Evolutionary conservation across 352 stramenopile genomes (phyloP).

Genomic region (Globisporangium perplexum): DNA sequence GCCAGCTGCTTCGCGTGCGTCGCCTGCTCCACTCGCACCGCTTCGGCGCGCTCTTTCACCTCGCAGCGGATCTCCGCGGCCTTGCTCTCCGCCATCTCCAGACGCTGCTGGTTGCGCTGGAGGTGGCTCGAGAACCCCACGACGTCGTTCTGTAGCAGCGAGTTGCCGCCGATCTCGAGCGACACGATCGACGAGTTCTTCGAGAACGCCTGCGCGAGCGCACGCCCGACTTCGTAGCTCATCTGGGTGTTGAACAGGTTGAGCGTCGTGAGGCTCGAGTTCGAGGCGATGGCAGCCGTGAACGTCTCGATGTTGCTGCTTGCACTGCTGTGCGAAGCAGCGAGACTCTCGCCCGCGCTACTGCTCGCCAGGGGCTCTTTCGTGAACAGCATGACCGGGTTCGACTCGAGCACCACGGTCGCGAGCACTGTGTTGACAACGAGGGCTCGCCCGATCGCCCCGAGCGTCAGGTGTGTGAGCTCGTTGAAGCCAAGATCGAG

Average conservation of each 20-base stretch:
- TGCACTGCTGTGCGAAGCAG: background rate
- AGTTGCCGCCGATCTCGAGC: slow-evolving; percentile 45
- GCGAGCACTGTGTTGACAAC: slow-evolving; percentile 40
- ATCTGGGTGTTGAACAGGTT: slow-evolving; percentile 64
- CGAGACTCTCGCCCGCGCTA: background rate
- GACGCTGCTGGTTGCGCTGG: slow-evolving; percentile 35
- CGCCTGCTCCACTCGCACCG: slow-evolving; percentile 24
- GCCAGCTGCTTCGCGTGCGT: slow-evolving; percentile 30
- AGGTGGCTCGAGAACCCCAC: slow-evolving; percentile 32
- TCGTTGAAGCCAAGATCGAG: slow-evolving; percentile 58
- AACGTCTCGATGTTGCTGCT: slow-evolving; percentile 35
- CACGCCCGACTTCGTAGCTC: slow-evolving; percentile 35
- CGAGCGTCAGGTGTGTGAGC: slow-evolving; percentile 33
- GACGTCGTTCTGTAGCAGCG: slow-evolving; percentile 38
- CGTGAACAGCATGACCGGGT: slow-evolving; percentile 29
- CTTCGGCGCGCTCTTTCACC: slow-evolving; percentile 23
- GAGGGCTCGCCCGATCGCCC: slow-evolving; percentile 31
- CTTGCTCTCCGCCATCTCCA: slow-evolving; percentile 23
- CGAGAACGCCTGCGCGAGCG: slow-evolving; percentile 31
- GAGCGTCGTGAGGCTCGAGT: slow-evolving; percentile 36
- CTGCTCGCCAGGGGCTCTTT: slow-evolving; percentile 13
- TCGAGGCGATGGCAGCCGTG: slow-evolving; percentile 25
- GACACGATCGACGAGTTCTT: slow-evolving; percentile 48
- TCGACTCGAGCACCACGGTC: slow-evolving; percentile 55
- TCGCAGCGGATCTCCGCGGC: slow-evolving; percentile 14